Evolutionary conservation across 768 basidiomycete species (phyloP).

Genomic region (Macrolepiota albuminosa): DNA sequence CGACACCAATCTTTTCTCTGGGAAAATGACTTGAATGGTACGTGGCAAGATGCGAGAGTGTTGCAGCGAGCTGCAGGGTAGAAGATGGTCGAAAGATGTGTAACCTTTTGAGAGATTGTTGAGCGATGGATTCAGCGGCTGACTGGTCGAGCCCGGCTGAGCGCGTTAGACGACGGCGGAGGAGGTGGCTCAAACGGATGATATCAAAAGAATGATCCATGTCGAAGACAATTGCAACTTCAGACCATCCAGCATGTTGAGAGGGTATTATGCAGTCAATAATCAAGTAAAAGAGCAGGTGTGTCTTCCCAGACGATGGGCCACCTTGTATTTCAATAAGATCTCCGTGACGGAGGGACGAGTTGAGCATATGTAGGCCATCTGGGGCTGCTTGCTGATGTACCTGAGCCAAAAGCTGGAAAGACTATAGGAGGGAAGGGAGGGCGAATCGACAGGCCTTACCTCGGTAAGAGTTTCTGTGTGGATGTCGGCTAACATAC

Average conservation of each 20-base stretch:
- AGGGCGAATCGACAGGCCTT: not conserved
- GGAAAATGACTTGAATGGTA: slow-evolving; percentile 48
- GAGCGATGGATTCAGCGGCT: slow-evolving; percentile 25
- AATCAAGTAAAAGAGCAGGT: slow-evolving; percentile 65
- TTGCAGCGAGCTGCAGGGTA: slow-evolving; percentile 63
- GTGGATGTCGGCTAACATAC: slow-evolving; percentile 29
- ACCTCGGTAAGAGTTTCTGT: slow-evolving; percentile 35
- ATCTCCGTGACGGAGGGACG: slow-evolving; percentile 42
- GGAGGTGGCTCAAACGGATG: slow-evolving; percentile 45
- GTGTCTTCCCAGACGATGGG: slow-evolving; percentile 72
- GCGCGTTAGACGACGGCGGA: slow-evolving; percentile 36
- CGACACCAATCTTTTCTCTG: slow-evolving; percentile 52
- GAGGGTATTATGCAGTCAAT: slow-evolving; percentile 54
- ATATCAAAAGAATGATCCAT: slow-evolving; percentile 64
- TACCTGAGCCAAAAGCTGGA: slow-evolving; percentile 9
- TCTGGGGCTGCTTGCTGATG: not conserved
- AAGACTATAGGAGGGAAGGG: not conserved
- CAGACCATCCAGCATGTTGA: slow-evolving; percentile 50
- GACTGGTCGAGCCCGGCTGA: slow-evolving; percentile 15
- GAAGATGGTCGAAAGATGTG: slow-evolving; percentile 70
- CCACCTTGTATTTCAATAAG: slow-evolving; percentile 76
- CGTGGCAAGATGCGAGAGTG: slow-evolving; percentile 51
- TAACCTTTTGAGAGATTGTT: slow-evolving; percentile 44
- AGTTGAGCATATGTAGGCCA: not conserved
- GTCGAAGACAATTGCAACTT: slow-evolving; percentile 66